A percentile compares a stretch with the other conserved stretches of the same genome.
These are phyloP conservation scores for Coemansia sp. DNA, from an alignment of 192 early-diverging fungal species.

Conservation along the genomic window DNA sequence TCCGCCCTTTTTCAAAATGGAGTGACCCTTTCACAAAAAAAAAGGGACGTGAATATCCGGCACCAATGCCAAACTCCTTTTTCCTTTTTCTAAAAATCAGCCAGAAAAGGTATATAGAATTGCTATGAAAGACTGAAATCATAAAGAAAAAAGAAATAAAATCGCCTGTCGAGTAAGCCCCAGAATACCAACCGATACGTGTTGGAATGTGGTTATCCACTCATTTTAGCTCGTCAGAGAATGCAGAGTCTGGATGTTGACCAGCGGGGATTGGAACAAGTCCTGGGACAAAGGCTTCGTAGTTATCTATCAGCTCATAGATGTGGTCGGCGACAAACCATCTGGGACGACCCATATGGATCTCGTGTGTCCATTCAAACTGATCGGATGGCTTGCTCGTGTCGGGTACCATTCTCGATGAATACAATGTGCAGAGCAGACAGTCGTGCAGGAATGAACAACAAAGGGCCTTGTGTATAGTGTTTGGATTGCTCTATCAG, in stretches of 20 bases:
- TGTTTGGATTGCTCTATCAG: too few species aligned
- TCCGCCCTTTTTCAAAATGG: too few species aligned
- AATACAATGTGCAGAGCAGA: not conserved
- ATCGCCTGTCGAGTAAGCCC: not conserved
- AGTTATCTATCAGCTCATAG: conserved; percentile 48
- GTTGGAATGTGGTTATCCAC: not conserved
- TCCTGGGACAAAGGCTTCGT: conserved; percentile 45
- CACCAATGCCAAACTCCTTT: not conserved
- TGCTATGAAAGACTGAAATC: too few species aligned
- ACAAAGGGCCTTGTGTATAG: too few species aligned
- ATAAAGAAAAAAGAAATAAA: conserved; percentile 2
- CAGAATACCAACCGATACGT: not conserved
- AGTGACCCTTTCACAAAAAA: not conserved
- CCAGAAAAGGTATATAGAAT: not conserved
- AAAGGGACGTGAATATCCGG: not conserved
- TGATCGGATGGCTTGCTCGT: conserved; percentile 55
- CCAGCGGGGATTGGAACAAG: conserved; percentile 48
- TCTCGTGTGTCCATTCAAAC: conserved; percentile 56
- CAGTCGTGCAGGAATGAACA: not conserved
- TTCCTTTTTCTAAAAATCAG: not conserved
- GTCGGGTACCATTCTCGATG: conserved; percentile 40
- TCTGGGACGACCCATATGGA: conserved; percentile 49
- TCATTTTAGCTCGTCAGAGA: conserved; percentile 43
- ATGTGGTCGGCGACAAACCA: conserved; percentile 58
- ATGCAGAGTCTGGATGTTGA: conserved; percentile 54